A percentile compares a stretch with the other conserved stretches of the same genome.
Evolutionary conservation across 345 rosid genomes (phyloP).

Genomic region (Eucalyptus albens): DNA sequence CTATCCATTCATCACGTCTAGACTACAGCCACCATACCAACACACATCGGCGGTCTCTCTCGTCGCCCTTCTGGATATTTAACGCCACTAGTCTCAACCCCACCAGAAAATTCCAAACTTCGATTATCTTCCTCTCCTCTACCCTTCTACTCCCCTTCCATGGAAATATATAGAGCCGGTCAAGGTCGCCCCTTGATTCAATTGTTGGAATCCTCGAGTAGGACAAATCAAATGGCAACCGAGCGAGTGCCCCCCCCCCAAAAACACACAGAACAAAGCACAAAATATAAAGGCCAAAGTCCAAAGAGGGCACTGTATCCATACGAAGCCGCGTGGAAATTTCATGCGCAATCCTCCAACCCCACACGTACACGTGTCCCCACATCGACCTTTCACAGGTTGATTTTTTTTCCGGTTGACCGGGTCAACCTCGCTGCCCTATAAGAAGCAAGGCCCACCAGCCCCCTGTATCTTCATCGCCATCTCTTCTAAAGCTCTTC

Average conservation of each 20-base stretch:
- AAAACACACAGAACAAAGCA: not conserved
- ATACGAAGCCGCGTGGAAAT: not conserved
- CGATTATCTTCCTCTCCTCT: not conserved
- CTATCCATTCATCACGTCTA: not conserved
- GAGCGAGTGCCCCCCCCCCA: not conserved
- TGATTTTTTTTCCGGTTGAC: not conserved
- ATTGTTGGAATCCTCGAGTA: not conserved
- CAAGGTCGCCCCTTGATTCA: not conserved
- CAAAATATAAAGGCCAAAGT: not conserved
- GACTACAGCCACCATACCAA: rapidly evolving
- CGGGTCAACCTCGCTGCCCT: not conserved
- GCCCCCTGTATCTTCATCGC: not conserved
- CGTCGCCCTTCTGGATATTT: not conserved
- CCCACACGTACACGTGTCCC: not conserved
- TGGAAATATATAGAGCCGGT: not conserved
- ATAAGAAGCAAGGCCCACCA: not conserved
- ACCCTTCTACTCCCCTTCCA: not conserved
- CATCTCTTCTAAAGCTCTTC: not conserved
- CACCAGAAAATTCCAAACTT: not conserved
- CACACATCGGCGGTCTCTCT: not conserved
- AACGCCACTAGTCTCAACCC: not conserved
- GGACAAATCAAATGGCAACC: not conserved
- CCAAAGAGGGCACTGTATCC: not conserved
- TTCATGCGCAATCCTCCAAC: not conserved
- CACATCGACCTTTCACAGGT: not conserved